These are phyloP conservation scores for Eleusine coracana DNA, from an alignment of 176 grass and related monocot genomes.

Conservation along the genomic window DNA sequence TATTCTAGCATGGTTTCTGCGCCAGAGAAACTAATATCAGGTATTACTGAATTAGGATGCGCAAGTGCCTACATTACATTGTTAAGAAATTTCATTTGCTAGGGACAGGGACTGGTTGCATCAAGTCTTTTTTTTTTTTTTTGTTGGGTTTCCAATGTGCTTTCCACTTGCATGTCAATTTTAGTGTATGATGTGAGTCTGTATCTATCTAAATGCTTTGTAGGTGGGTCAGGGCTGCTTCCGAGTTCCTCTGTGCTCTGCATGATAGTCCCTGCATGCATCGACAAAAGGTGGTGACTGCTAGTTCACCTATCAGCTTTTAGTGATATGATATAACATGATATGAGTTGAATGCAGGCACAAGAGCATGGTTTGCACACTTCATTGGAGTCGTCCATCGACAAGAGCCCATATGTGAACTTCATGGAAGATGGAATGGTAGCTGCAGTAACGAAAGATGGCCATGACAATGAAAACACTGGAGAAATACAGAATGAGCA, in stretches of 20 bases:
- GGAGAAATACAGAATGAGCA: conserved; percentile 27
- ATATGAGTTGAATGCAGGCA: conserved; percentile 45
- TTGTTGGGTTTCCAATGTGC: neutral
- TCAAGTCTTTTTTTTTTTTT: neutral
- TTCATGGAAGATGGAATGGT: conserved; percentile 85
- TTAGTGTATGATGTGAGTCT: conserved; percentile 7
- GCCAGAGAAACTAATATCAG: neutral
- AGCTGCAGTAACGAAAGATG: conserved; percentile 60
- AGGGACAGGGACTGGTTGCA: neutral
- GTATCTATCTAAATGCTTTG: conserved; percentile 25
- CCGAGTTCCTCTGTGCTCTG: conserved; percentile 73
- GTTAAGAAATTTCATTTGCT: neutral
- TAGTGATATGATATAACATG: conserved; percentile 40
- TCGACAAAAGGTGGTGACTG: conserved; percentile 59
- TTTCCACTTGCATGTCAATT: neutral
- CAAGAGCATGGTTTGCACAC: conserved; percentile 48
- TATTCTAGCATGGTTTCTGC: neutral
- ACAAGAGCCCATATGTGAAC: conserved; percentile 86
- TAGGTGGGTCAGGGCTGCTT: conserved; percentile 82
- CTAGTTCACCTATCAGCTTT: conserved; percentile 25
- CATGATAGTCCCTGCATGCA: conserved; percentile 79
- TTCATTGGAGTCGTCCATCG: conserved; percentile 66
- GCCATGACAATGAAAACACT: conserved; percentile 25
- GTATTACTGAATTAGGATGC: neutral
- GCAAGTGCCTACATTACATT: neutral